Conservation (phyloP, 2,329 filamentous ascomycete species). For the Aspergillus aculeatinus region DNA sequence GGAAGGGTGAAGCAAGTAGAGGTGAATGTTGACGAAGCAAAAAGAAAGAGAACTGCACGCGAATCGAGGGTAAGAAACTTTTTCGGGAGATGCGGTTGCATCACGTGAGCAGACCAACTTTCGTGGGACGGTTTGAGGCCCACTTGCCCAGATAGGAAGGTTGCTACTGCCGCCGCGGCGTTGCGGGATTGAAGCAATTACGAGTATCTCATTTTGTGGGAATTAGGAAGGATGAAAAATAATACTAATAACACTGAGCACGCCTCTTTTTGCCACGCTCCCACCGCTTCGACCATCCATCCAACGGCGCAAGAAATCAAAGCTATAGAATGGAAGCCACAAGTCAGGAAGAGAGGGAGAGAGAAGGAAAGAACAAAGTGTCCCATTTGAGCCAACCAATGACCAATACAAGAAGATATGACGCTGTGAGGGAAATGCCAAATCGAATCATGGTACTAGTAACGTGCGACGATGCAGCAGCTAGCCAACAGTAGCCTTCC, state of each 20-base stretch:
- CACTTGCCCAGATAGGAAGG: background rate
- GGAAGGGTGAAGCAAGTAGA: constrained; percentile 15
- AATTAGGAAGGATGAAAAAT: background rate
- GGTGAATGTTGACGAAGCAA: background rate
- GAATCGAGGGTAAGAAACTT: constrained; percentile 12
- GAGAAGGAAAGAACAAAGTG: background rate
- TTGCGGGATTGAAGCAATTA: too few relatives aligned
- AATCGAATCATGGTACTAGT: constrained; percentile 10
- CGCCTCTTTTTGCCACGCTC: background rate
- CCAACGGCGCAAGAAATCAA: background rate
- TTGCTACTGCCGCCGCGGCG: too few relatives aligned
- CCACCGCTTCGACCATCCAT: background rate
- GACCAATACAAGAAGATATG: constrained; percentile 12
- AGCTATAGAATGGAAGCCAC: background rate
- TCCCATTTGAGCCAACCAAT: constrained; percentile 3
- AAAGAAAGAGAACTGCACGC: background rate
- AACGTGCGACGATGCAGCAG: constrained; percentile 16
- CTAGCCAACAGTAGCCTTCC: constrained; percentile 18
- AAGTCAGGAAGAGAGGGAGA: background rate
- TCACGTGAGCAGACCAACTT: background rate
- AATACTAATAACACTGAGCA: background rate
- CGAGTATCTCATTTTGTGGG: background rate
- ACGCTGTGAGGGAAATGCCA: constrained; percentile 13
- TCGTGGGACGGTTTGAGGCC: too few relatives aligned
- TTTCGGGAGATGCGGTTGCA: constrained; percentile 3